These are phyloP conservation scores for Galium porrigens DNA, from an alignment of 305 asterid genomes.

Conservation along the genomic window DNA sequence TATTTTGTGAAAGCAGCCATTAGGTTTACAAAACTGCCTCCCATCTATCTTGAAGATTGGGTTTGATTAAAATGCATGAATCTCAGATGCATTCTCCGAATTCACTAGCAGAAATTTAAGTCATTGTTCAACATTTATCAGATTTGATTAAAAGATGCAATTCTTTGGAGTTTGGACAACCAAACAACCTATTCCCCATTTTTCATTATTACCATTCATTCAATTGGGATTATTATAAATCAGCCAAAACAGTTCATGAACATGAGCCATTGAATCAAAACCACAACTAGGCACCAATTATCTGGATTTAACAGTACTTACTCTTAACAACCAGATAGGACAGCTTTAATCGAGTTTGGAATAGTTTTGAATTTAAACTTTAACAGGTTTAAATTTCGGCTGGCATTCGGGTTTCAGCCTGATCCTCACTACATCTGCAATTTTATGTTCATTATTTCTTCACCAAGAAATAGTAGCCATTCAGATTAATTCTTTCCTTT, in stretches of 20 bases:
- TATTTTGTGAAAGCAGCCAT: background rate
- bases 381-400: too few species aligned
- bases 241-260: background rate
- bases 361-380: too few species aligned
- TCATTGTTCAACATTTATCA: background rate
- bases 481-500: background rate
- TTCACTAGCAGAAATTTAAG: background rate
- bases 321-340: too few species aligned
- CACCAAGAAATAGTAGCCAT: too few species aligned
- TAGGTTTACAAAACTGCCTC: background rate
- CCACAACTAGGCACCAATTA: background rate
- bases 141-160: background rate
- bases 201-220: background rate
- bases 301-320: too few species aligned
- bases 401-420: too few species aligned
- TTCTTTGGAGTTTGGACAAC: background rate
- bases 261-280: background rate
- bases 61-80: background rate
- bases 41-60: constrained; percentile 1
- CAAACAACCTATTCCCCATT: background rate
- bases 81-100: too few species aligned
- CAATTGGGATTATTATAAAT: background rate
- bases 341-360: too few species aligned
- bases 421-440: too few species aligned
- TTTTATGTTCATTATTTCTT: too few species aligned